A percentile compares a stretch with the other conserved stretches of the same genome.
phyloP scores from a whole-genome alignment of 1,284 basidiomycete species.

The Trametes versicolor region DNA sequence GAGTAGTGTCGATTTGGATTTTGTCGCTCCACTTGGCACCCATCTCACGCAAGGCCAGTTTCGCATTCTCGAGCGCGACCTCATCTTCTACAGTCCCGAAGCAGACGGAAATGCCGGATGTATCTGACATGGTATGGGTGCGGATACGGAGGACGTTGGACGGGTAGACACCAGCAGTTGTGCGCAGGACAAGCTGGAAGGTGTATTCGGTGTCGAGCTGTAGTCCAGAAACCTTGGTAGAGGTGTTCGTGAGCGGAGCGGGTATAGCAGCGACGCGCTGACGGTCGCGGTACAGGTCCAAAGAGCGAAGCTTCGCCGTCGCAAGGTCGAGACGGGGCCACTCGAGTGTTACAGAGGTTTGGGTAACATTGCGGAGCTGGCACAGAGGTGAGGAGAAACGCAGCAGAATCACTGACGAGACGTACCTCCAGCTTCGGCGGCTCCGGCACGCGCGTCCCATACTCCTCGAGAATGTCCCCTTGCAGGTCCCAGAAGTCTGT shows the following conservation, averaged over 20 bases:
- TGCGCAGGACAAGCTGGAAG: constrained; percentile 92
- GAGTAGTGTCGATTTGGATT: constrained; percentile 96
- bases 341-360: constrained; percentile 93
- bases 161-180: constrained; percentile 88
- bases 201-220: constrained; percentile 90
- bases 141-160: constrained; percentile 85
- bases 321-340: constrained; percentile 91
- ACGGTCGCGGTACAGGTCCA: constrained; percentile 93
- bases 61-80: constrained; percentile 79
- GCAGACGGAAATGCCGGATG: constrained; percentile 91
- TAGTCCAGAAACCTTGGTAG: constrained; percentile 90
- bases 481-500: constrained; percentile 87
- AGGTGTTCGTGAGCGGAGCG: constrained; percentile 82
- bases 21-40: constrained; percentile 88
- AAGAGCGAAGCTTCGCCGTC: constrained; percentile 82
- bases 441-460: constrained; percentile 74
- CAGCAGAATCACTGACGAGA: constrained; percentile 6
- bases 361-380: constrained; percentile 91
- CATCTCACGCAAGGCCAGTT: constrained; percentile 83
- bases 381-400: constrained; percentile 23
- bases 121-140: constrained; percentile 94
- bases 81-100: constrained; percentile 89
- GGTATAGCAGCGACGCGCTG: constrained; percentile 89
- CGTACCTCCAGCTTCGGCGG: constrained; percentile 78
- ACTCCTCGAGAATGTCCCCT: constrained; percentile 78